Base-by-base conservation (phyloP, 257 asterid genomes). In the Anisodus tanguticus region DNA sequence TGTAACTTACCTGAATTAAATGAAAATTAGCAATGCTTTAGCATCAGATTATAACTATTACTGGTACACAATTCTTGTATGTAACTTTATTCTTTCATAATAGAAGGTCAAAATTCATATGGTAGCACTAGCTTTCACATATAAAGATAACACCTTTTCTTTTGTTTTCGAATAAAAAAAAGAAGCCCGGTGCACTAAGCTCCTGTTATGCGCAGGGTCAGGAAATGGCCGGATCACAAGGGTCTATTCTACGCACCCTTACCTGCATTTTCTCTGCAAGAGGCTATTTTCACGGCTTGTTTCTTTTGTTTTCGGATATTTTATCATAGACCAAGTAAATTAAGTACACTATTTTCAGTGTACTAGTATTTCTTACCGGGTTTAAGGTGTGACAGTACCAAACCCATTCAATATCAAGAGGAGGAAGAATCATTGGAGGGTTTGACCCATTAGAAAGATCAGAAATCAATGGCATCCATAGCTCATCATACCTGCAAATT, bases 391-490 rank as follows among this genome's bases (percentile, higher is more conserved):
- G 99, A 84, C 98, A 94, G 83, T 84, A 94, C 99, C 99, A 95
- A 87, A 94, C 93, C 98, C 98, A 95, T 85, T 95, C 98, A 87
- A 95, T 86, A 88, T 95, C 99, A 87, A 94, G 88, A 82, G 99
- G 99, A 64, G 98, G 99, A 49, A 93, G 95, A 90, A 95, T 69
- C 95, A 92, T 89, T 6, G 98, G 97, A 76, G 97, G 96, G 63
- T 86, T 91, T 63, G 93, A 83, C 11, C 88, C 93, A 6, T 82
- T 86, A 8, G 89, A 80, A 69, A 94, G 94, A 58, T 92, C 93
- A 86, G 96, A 90, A 31, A 94, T 86, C 76, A 95, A 89, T 82
- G 99, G 99, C 99, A 95, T 95, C 99, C 99, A 95, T 49, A 95
- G 86, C 91, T 93, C 77, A 84, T 95, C 94, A 88, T 95, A 95